Evolutionary conservation across 1,284 basidiomycete genomes (phyloP), one percentile per base, ranked within the genome.

Genomic region (Microbotryum violaceum): DNA sequence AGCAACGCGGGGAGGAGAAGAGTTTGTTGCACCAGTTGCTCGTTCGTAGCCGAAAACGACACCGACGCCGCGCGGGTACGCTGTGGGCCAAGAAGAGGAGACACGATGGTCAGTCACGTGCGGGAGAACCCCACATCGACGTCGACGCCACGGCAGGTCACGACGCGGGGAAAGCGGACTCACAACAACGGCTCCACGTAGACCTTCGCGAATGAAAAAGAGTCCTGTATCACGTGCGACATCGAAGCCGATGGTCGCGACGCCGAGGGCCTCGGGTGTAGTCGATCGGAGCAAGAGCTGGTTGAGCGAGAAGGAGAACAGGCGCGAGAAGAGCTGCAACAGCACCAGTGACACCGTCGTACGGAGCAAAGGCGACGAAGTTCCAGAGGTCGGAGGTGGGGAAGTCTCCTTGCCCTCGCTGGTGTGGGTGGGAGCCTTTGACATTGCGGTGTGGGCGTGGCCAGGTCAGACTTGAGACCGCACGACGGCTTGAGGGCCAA

Each of bases 161-260:
- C 47, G 10, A 37, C 9, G 21, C 44, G 50, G 23, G 21, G 9
- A 42, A 50, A 56, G 31, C 20, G 23, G 49, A 62, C 64, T 51
- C 23, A 70, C 68, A 29, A 93, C 78, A 2, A 94, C 80, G 7
- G 88, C 85, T 74, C 87, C 89, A 45, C 92, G 82, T 12, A 97
- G 82, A 5, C 92, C 93, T 75, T 98, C 96, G 12, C 94, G 81
- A 33, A 88, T 87, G 8, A 97, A 80, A 74, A 97, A 96, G 46
- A 98, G 81, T 70, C 96, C 88, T 16, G 91, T 91, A 65, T 87
- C 89, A 45, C 90, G 82, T 31, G 98, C 75, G 42, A 88, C 81
- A 71, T 92, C 90, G 74, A 92, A 88, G 71, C 91, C 89, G 60
- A 92, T 86, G 4, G 87, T 83, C 12, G 88, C 88, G 0, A 87